Evolutionary conservation across 805 yeast genomes (phyloP), one percentile per base, ranked within the genome.

Genomic region (Lipomyces spencermartinsiae): DNA sequence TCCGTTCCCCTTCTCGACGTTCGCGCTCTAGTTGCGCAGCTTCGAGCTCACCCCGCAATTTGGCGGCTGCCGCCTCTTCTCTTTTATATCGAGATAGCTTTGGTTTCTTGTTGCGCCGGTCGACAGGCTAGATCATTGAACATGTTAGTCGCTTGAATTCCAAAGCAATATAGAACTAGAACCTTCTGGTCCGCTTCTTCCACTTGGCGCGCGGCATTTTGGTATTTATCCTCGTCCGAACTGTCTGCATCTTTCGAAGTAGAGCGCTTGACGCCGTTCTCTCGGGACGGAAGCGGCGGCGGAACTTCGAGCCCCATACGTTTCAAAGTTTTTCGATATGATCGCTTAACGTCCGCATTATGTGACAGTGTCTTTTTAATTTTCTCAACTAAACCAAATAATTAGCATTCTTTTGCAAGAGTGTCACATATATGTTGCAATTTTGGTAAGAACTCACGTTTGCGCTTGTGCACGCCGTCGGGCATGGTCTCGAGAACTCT

Each of bases 381-480:
- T 58, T 63, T 67, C 46, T 68, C 68, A 14, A 69, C 72, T 69
- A 51, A 12, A 55, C 3, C 9, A 7, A 10, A 14, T 4, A 33
- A 46, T 58, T 43, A 39, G 39, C 33, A n/a, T 16, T 16, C 37
- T 34, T n/a, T 16, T 16, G 16, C 49, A 43, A 6, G 49, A 43
- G n/a, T 6, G 16, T 43, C 4, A 43, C 64, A 19, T 60, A 22
- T 25, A 37, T 58, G 61, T 14, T 3, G 29, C 29, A 25, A 25
- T 1, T 25, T 25, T n/a, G n/a, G 58, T 22, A 16, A 10, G 39
- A n/a, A 39, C 71, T 53, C 57, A 68, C 71, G 65, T 62, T 68
- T 68, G 14, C 71, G 69, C 58, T 54, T 62, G 59, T 68, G 71
- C 19, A 68, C 67, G 53, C 71, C 69, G 46, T 68, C 71, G 3